Base-by-base conservation (phyloP, 139 green algal genomes). In the Closterium sp. region DNA sequence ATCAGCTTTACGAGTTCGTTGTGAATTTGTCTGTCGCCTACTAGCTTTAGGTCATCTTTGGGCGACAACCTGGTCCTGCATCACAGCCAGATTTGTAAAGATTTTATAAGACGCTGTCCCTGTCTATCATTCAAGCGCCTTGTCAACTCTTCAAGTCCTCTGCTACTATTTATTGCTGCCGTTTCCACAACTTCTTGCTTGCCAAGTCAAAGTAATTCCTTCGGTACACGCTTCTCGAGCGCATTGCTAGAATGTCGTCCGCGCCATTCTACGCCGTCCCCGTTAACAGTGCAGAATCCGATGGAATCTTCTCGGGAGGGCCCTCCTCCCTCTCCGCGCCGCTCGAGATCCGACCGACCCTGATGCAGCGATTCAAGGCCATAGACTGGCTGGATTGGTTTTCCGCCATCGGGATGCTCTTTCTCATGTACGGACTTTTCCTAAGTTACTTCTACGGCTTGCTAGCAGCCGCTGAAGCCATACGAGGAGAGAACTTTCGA, bases 381-480 rank as follows among this genome's bases (percentile, higher is more conserved):
- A 87, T 87, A 19, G 84, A 87, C 2, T 87, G 84, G 84, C 84
- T 87, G n/a, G 84, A 87, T 31, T 87, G 84, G 84, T 31, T 87
- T 13, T 87, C 84, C n/a, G 84, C 84, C n/a, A 87, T 87, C 84
- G 84, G n/a, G 24, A 31, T 31, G 84, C 84, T 87, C n/a, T 31
- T 87, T 30, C 84, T 87, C 22, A 87, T 87, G 84, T 87, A 87
- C 84, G 84, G n/a, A 30, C 9, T 87, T 13, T 87, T 87, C 22
- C n/a, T 30, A 19, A 87, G 84, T 31, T 87, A 87, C 84, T 87
- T 87, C 84, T 87, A 87, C 84, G 84, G n/a, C 0, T 31, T 87
- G 84, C 84, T 87, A 31, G n/a, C n/a, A 30, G 84, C 84, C 5
- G 84, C 84, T 31, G 84, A 87, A 31, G 84, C 84, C 84, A 87